A percentile compares a stretch with the other conserved stretches of the same genome.
Evolutionary conservation across 441 rosid genomes (phyloP).

Genomic region (Erysimum cheiri): DNA sequence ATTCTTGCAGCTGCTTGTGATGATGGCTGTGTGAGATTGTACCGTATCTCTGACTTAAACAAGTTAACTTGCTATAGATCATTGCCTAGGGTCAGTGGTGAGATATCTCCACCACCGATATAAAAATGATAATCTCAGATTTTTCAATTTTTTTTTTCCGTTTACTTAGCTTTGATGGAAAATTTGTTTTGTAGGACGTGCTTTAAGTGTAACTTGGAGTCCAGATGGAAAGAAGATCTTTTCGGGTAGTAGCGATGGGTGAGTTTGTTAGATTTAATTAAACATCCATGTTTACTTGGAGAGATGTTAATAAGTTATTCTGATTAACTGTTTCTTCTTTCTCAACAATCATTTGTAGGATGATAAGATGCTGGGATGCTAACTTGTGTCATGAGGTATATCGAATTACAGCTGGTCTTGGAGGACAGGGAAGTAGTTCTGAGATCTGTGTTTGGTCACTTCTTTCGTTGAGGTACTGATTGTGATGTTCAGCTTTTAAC

Average conservation of each 20-base stretch:
- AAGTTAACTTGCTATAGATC: conserved; percentile 67
- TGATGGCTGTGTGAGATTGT: conserved; percentile 83
- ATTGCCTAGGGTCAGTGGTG: conserved; percentile 96
- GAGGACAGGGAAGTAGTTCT: conserved; percentile 68
- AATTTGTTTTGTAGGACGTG: conserved; percentile 60
- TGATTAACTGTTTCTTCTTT: conserved; percentile 1
- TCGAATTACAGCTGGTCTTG: conserved; percentile 84
- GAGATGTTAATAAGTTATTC: background rate
- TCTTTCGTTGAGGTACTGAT: conserved; percentile 75
- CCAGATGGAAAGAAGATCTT: conserved; percentile 62
- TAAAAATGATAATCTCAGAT: background rate
- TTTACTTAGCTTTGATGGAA: conserved; percentile 25
- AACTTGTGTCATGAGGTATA: conserved; percentile 68
- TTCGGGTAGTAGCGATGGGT: conserved; percentile 98
- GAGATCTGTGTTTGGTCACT: conserved; percentile 88
- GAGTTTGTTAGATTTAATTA: conserved; percentile 39
- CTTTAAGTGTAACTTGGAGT: conserved; percentile 81
- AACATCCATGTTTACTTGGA: conserved; percentile 6
- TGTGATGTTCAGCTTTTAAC: conserved; percentile 2
- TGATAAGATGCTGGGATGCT: conserved; percentile 91
- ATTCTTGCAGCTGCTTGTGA: conserved; percentile 72
- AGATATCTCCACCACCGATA: conserved; percentile 50
- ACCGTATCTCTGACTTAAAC: conserved; percentile 56
- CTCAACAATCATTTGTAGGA: conserved; percentile 51
- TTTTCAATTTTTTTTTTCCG: background rate